phyloP scores from a whole-genome alignment of 352 stramenopile species.

The Phytopythium cucurbitacearum region DNA sequence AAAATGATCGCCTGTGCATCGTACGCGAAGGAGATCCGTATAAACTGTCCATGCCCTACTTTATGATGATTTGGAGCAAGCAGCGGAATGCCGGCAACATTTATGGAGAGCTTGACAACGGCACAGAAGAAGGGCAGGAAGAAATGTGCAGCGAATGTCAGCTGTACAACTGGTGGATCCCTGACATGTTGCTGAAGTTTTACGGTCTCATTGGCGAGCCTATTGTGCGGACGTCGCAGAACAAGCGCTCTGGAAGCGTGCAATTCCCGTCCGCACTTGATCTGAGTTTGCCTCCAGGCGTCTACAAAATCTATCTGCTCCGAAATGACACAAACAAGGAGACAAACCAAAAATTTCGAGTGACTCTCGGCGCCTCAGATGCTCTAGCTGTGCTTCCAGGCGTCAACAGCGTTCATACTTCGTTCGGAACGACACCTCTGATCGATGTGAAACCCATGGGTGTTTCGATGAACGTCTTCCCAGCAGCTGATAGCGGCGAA shows the following conservation, averaged over 20 bases:
- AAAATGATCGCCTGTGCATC: conserved; percentile 32
- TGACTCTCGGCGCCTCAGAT: conserved; percentile 19
- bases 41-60: conserved; percentile 40
- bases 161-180: conserved; percentile 37
- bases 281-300: conserved; percentile 37
- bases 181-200: conserved; percentile 17
- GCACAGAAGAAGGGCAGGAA: conserved; percentile 3
- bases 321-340: conserved; percentile 26
- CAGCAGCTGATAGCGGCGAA: conserved; percentile 13
- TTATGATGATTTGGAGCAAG: conserved; percentile 34
- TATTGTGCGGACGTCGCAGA: conserved; percentile 16
- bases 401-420: conserved; percentile 47
- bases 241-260: conserved; percentile 10
- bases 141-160: conserved; percentile 1
- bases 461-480: conserved; percentile 30
- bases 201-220: conserved; percentile 19
- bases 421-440: conserved; percentile 52
- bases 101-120: neutral
- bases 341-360: conserved; percentile 20
- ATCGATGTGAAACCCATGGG: conserved; percentile 46
- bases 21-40: conserved; percentile 34
- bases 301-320: conserved; percentile 41
- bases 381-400: conserved; percentile 35
- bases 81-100: neutral
- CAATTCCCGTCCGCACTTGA: conserved; percentile 35